Evolutionary conservation across 2,329 filamentous ascomycete species (phyloP).

Genomic region (Cladophialophora immunda): DNA sequence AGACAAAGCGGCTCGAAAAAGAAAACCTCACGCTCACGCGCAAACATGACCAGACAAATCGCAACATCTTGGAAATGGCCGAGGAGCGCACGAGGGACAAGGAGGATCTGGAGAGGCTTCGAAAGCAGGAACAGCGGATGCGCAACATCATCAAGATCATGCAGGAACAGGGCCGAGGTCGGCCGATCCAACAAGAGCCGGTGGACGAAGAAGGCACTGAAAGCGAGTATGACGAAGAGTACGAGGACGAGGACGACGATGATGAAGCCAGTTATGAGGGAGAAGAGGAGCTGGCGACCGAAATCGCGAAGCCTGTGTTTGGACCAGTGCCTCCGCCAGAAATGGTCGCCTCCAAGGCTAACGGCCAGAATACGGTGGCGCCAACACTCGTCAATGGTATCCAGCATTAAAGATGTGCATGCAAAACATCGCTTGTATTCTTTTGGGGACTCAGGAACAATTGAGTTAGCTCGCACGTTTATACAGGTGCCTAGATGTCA

Average conservation of each 20-base stretch:
- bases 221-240: slow-evolving; percentile 63
- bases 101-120: slow-evolving; percentile 78
- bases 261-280: slow-evolving; percentile 67
- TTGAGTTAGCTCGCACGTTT: background rate
- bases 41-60: slow-evolving; percentile 91
- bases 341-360: slow-evolving; percentile 55
- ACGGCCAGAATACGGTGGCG: slow-evolving; percentile 52
- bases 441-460: slow-evolving; percentile 1
- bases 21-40: slow-evolving; percentile 91
- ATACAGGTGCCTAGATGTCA: background rate
- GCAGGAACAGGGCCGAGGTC: slow-evolving; percentile 89
- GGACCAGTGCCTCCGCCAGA: slow-evolving; percentile 62
- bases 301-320: slow-evolving; percentile 54
- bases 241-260: slow-evolving; percentile 67
- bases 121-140: slow-evolving; percentile 87
- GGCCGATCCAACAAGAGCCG: slow-evolving; percentile 63
- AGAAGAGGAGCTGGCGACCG: slow-evolving; percentile 58
- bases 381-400: slow-evolving; percentile 53
- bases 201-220: slow-evolving; percentile 61
- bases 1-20: slow-evolving; percentile 95
- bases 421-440: background rate
- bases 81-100: slow-evolving; percentile 84
- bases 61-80: slow-evolving; percentile 96
- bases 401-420: slow-evolving; percentile 40
- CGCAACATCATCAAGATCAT: slow-evolving; percentile 95